Evolutionary conservation across 2,329 filamentous ascomycete genomes (phyloP), one percentile per base, ranked within the genome.

Genomic region (Cordyceps cateniannulata): DNA sequence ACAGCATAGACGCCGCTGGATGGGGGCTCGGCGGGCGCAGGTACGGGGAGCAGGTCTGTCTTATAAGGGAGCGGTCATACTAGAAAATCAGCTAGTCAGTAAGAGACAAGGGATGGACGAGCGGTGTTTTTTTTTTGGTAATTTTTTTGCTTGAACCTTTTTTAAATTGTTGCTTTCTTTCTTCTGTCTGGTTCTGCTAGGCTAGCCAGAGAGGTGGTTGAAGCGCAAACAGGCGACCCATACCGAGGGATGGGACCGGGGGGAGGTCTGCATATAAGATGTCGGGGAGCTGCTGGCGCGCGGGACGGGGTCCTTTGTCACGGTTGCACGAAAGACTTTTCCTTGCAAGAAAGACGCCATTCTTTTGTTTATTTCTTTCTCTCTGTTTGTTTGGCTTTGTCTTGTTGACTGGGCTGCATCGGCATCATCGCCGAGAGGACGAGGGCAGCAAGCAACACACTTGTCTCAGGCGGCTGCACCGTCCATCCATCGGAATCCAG

Each of bases 1-100:
- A 59, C 48, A 38, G 57, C 57, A 59, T 59, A 59, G n/a, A 40
- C 45, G 45, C 47, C 47, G 38, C 22, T 42, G 38, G 40, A 51
- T 12, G 44, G 47, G 40, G 49, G n/a, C 40, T n/a, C 27, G 32
- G 45, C 49, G 38, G 38, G 57, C 57, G 57, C 57, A 59, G 57
- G 57, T 59, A 59, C 57, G 27, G 49, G n/a, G 10, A 32, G 32
- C 32, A n/a, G 24, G 27, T 38, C 38, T 51, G 9, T 49, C 6
- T 3, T 44, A 24, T 3, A 29, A 25, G 3, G 20, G 3, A 32
- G 24, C 18, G 24, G 5, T 20, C 14, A 18, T 45, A 45, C 22
- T 22, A 12, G 40, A 20, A 56, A 56, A 32, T 20, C 9, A 49
- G 29, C 45, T 40, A 27, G 54, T 20, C 44, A 57, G 54, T 20